phyloP scores from a whole-genome alignment of 495 filamentous ascomycete species.

The Neurospora sp. region DNA sequence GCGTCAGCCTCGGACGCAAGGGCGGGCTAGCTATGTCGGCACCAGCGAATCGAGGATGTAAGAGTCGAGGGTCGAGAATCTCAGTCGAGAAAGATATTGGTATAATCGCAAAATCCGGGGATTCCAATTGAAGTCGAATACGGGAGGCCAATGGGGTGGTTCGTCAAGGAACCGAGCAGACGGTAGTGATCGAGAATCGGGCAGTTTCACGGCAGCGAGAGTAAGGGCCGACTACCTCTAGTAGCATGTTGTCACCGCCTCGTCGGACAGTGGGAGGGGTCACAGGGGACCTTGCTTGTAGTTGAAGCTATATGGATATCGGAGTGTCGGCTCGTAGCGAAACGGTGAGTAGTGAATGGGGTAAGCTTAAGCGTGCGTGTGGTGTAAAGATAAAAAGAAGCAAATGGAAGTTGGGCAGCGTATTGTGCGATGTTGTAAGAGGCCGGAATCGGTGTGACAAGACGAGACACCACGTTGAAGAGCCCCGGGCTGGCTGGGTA shows the following conservation, averaged over 20 bases:
- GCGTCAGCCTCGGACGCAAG: background rate
- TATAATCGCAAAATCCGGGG: background rate
- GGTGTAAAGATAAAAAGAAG: background rate
- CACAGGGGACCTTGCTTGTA: background rate
- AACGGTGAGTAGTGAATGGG: background rate
- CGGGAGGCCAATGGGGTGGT: background rate
- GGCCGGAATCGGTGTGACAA: background rate
- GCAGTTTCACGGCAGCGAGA: constrained; percentile 8
- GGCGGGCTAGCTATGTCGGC: background rate
- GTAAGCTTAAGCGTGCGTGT: background rate
- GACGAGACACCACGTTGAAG: background rate
- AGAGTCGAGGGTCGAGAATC: background rate
- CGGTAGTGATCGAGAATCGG: constrained; percentile 1
- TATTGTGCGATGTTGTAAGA: background rate
- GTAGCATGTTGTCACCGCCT: constrained; percentile 23
- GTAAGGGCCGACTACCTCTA: constrained; percentile 9
- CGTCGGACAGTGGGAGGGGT: constrained; percentile 5
- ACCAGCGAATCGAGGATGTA: background rate
- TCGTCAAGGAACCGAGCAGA: background rate
- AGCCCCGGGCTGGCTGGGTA: background rate
- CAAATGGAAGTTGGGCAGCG: background rate
- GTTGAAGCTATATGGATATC: background rate
- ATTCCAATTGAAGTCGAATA: background rate
- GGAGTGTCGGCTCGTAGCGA: background rate
- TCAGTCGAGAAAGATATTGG: background rate